A percentile compares a stretch with the other conserved stretches of the same genome.
Evolutionary conservation across 2,329 filamentous ascomycete genomes (phyloP).

Genomic region (Colletotrichum phormii): DNA sequence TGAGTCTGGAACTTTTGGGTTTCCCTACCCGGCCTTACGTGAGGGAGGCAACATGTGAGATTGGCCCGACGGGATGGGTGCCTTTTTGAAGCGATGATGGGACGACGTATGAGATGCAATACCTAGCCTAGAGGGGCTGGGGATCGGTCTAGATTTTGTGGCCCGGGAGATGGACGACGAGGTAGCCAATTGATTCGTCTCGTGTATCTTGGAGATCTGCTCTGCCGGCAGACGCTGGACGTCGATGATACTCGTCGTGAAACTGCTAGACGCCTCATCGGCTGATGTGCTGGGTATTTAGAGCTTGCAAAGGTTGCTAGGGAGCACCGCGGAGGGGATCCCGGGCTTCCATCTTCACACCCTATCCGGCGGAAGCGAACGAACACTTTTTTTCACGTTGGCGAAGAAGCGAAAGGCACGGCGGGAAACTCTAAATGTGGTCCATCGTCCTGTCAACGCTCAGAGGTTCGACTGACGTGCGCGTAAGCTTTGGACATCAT

Average conservation of each 20-base stretch:
- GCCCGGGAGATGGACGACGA: background rate
- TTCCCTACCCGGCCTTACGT: background rate
- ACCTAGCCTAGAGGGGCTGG: background rate
- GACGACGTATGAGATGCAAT: conserved; percentile 5
- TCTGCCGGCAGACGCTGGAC: background rate
- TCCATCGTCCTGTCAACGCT: background rate
- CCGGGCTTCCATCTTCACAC: background rate
- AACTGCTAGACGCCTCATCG: background rate
- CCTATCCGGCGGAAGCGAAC: background rate
- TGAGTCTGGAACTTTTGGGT: background rate
- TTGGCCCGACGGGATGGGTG: conserved; percentile 7
- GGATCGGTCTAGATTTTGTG: background rate
- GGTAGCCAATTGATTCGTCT: background rate
- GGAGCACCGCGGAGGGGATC: background rate
- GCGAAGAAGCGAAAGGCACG: conserved; percentile 1
- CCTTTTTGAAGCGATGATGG: background rate
- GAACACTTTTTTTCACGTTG: background rate
- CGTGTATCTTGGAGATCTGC: background rate
- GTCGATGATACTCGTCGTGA: background rate
- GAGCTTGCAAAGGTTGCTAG: background rate
- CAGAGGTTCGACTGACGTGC: background rate
- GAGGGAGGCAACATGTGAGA: conserved; percentile 2
- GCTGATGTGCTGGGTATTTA: background rate
- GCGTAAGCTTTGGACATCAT: background rate
- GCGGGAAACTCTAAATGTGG: background rate